Conservation (phyloP, 129 eudicot species). For the Gnaphalium uliginosum region DNA sequence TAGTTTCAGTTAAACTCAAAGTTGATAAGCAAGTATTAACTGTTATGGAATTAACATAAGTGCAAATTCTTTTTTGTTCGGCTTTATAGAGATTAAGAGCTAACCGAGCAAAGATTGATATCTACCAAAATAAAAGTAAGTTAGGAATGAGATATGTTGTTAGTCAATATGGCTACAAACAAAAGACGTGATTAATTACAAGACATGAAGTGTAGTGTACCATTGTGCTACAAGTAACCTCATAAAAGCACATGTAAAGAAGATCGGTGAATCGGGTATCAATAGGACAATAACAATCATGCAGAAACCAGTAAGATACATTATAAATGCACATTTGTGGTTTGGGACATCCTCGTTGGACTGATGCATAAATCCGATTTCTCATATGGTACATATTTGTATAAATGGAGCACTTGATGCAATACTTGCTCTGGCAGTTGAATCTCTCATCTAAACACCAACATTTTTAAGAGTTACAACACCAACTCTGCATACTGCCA, state of each 20-base stretch:
- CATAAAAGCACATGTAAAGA: too few relatives aligned
- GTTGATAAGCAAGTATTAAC: too few relatives aligned
- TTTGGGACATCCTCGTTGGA: neutral
- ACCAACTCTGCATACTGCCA: conserved; percentile 18
- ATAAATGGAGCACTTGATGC: neutral
- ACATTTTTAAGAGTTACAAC: neutral
- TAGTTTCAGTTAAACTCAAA: too few relatives aligned
- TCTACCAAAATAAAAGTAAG: neutral
- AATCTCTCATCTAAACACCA: neutral
- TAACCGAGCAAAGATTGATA: too few relatives aligned
- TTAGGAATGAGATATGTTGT: neutral
- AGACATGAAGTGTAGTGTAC: too few relatives aligned
- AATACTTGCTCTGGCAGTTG: neutral
- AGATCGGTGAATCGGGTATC: neutral
- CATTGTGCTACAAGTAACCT: neutral
- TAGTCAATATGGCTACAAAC: neutral
- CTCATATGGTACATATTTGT: neutral
- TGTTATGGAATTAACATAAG: too few relatives aligned
- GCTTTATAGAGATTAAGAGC: too few relatives aligned
- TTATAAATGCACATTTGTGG: neutral
- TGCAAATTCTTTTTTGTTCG: too few relatives aligned
- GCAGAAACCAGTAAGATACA: neutral
- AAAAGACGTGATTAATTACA: neutral
- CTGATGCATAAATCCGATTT: neutral
- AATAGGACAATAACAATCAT: neutral